Evolutionary conservation across 1,284 basidiomycete species (phyloP), one percentile per base, ranked within the genome.

Genomic region (Mycena sp.): DNA sequence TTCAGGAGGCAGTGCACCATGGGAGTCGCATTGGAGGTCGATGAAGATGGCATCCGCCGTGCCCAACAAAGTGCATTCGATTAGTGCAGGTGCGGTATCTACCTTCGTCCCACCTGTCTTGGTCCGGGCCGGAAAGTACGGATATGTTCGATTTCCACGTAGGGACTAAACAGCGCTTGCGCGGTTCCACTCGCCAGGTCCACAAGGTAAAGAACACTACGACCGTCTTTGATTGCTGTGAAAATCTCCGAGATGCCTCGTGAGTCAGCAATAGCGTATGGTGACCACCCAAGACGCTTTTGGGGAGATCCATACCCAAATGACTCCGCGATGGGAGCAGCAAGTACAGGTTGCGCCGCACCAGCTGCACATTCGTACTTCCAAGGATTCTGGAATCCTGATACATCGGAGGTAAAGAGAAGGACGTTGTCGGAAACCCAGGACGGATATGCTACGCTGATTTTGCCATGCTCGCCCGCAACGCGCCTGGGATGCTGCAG

Each of bases 351-450:
- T 1, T 71, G 71, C 5, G 81, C 77, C 45, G 73, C 74, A 2
- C 76, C 74, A 17, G 74, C 68, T 1, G 72, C 59, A 32, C 81
- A 61, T 14, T 73, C 72, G 72, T 86, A 88, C 32, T 73, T 79
- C 81, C 87, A 92, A 0, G 91, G 90, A 70, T 93, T 93, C 55
- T 85, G 80, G 71, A 83, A 94, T 0, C 88, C 89, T 14, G 87
- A 84, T 43, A 80, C 77, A 68, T 94, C 92, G 44, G 80, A 85
- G 23, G 87, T 85, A 76, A 88, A 94, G 17, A 91, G 71, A 17
- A 94, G 77, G 0, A 77, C 82, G 25, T 85, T 80, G 55, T 84
- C 76, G 46, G 80, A 80, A 3, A 82, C 74, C 92, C 93, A 95
- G 4, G 80, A 67, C 0, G 88, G 87, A 64, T 84, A 87, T 6